phyloP scores from a whole-genome alignment of 148 eudicot species.

The Chenopodium formosanum region DNA sequence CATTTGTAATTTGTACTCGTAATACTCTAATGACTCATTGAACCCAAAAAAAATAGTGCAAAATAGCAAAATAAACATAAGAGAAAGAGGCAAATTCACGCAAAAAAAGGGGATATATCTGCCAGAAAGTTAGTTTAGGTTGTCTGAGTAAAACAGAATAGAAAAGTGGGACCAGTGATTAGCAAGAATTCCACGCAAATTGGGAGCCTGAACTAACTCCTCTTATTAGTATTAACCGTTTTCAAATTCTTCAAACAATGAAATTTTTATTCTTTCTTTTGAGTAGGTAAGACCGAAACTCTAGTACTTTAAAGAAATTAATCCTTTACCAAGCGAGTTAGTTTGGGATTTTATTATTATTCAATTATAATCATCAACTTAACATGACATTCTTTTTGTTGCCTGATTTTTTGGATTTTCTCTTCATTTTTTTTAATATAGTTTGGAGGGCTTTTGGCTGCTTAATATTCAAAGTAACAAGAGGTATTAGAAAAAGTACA shows the following conservation, averaged over 20 bases:
- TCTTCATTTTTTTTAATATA: not conserved
- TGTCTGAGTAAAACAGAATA: slow-evolving; percentile 3
- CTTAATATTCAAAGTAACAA: not conserved
- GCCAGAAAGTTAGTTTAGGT: slow-evolving; percentile 6
- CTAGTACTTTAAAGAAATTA: slow-evolving; percentile 7
- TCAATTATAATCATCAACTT: slow-evolving; percentile 13
- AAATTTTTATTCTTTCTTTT: slow-evolving; percentile 18
- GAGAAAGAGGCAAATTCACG: slow-evolving; percentile 4
- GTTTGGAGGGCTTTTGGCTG: slow-evolving; percentile 4
- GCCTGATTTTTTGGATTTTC: slow-evolving; percentile 27
- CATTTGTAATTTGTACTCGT: no score
- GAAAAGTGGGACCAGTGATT: not conserved
- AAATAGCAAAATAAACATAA: not conserved
- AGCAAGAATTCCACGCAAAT: slow-evolving; percentile 29
- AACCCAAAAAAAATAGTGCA: not conserved
- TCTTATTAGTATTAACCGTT: slow-evolving; percentile 18
- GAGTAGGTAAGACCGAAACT: slow-evolving; percentile 33
- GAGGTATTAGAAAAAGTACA: no score
- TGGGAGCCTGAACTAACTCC: slow-evolving; percentile 35
- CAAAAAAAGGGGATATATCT: slow-evolving; percentile 9
- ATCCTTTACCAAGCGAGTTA: slow-evolving; percentile 19
- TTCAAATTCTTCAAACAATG: slow-evolving; percentile 18
- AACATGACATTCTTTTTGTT: slow-evolving; percentile 26
- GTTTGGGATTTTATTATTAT: slow-evolving; percentile 17
- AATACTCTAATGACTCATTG: no score